phyloP scores from a whole-genome alignment of 208 protist genomes.

The Herpetomonas tarakana region DNA sequence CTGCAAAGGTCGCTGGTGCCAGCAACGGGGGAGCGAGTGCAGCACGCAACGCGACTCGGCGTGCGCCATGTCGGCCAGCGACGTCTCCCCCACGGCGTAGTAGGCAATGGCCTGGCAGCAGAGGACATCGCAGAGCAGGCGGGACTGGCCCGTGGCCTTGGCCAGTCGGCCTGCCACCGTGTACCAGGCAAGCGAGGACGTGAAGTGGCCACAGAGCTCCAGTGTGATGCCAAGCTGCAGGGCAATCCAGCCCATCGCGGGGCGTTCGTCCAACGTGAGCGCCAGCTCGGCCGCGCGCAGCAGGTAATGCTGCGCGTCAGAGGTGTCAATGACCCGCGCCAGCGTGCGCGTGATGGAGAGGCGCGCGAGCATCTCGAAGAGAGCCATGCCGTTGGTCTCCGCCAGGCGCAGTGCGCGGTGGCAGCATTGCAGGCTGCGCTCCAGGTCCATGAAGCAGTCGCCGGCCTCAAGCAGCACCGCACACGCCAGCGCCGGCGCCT shows the following conservation, averaged over 20 bases:
- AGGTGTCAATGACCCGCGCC: slow-evolving; percentile 47
- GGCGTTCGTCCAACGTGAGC: slow-evolving; percentile 20
- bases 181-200: slow-evolving; percentile 43
- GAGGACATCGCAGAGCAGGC: slow-evolving; percentile 44
- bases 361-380: slow-evolving; percentile 40
- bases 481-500: slow-evolving; percentile 36
- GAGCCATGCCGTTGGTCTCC: not conserved
- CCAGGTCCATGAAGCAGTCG: slow-evolving; percentile 40
- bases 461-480: slow-evolving; percentile 45
- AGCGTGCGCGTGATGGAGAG: slow-evolving; percentile 47
- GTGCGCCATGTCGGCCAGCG: slow-evolving; percentile 16
- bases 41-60: slow-evolving; percentile 21
- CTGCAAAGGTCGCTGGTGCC: slow-evolving; percentile 41
- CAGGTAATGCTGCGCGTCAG: slow-evolving; percentile 32
- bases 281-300: slow-evolving; percentile 34
- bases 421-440: slow-evolving; percentile 35
- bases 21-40: slow-evolving; percentile 19
- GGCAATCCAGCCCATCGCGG: slow-evolving; percentile 45
- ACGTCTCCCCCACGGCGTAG: slow-evolving; percentile 34
- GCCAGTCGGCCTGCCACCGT: slow-evolving; percentile 26
- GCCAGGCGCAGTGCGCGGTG: slow-evolving; percentile 39
- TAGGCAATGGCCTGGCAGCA: slow-evolving; percentile 48
- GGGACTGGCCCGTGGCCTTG: slow-evolving; percentile 22
- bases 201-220: slow-evolving; percentile 42
- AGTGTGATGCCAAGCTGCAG: slow-evolving; percentile 57